These are phyloP conservation scores for Tetramitus jugosus DNA, from an alignment of 208 protist genomes.

Conservation along the genomic window DNA sequence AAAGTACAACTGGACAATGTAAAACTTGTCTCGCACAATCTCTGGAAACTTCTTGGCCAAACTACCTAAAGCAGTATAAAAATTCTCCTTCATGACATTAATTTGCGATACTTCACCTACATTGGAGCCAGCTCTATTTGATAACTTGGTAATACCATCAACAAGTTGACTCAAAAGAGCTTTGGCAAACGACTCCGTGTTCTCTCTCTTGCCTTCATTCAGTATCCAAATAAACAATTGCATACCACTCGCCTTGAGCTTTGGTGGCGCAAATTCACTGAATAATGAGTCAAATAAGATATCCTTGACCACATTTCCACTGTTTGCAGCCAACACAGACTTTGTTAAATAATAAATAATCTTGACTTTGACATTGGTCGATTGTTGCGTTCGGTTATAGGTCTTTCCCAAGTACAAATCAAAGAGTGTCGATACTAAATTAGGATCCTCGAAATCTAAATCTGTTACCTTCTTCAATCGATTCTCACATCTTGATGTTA, in stretches of 20 bases:
- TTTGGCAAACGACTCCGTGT: not conserved
- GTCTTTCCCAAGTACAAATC: not conserved
- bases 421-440: not conserved
- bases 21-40: not conserved
- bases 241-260: not conserved
- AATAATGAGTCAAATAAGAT: not conserved
- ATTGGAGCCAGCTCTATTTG: not conserved
- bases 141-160: not conserved
- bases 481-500: not conserved
- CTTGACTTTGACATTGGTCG: not conserved
- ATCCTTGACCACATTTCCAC: too few species aligned
- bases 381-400: not conserved
- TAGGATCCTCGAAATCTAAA: not conserved
- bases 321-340: not conserved
- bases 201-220: not conserved
- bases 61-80: not conserved
- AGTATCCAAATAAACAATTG: constrained; percentile 17
- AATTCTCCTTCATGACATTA: not conserved
- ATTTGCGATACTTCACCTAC: not conserved
- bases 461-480: not conserved
- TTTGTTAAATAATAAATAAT: not conserved
- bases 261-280: not conserved
- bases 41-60: not conserved
- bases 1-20: not conserved
- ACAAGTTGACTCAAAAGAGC: not conserved